Evolutionary conservation across 176 grass and related monocot genomes (phyloP), one percentile per base, ranked within the genome.

Genomic region (Tillandsia fasciculata): DNA sequence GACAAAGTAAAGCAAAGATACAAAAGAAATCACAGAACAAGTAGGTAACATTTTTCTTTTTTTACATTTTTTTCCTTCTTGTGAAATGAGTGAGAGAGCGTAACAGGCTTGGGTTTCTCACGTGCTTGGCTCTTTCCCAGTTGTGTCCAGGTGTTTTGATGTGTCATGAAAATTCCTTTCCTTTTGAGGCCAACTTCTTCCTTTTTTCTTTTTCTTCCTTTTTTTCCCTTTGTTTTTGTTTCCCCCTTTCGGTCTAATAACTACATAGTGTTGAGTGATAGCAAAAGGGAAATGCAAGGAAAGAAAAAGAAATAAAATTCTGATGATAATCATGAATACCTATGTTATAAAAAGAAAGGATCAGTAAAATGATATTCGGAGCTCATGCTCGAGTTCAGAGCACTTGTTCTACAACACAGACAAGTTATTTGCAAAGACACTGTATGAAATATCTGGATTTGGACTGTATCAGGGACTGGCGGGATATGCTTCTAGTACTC

Each of bases 1-100:
- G 65, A 22, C 64, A 80, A 56, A 54, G 58, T 1, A 82, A 85
- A 77, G 63, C 53, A 71, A 94, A 82, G 83, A 72, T 70, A 42
- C 77, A 33, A 26, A 90, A 75, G 76, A 87, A 95, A 82, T 75
- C 83, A 11, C 54, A 69, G 9, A 18, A 59, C 15, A 59, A 59
- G 20, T 59, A 59, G 56, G 20, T 59, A 42, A 15, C n/a, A 59
- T 18, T 13, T 2, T 59, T 59, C 20, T n/a, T 9, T 9, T 59
- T 59, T 59, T 6, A 18, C 56, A 59, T 59, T 59, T 20, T 59
- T 59, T 59, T 59, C 9, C n/a, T 59, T 11, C 12, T 42, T 7
- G 33, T 42, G 33, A 42, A 22, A 20, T 59, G 54, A 59, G 54
- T 59, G 56, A 59, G 56, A 18, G 56, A 22, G 56, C 22, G 6